A percentile compares a stretch with the other conserved stretches of the same genome.
These are phyloP conservation scores for Candida sonorensis DNA, from an alignment of 805 yeast genomes.

Conservation along the genomic window DNA sequence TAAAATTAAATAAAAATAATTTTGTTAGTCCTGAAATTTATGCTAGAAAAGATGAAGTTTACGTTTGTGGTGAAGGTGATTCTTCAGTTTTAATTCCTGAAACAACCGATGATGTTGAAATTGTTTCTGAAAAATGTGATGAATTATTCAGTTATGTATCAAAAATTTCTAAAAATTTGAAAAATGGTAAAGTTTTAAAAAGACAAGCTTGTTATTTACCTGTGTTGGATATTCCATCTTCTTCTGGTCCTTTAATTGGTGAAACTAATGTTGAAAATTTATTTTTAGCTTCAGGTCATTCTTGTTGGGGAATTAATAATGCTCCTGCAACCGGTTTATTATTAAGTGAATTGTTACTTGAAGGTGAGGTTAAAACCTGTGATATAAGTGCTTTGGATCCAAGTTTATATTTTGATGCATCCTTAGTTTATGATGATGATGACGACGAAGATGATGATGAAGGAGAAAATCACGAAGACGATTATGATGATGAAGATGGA, in stretches of 20 bases:
- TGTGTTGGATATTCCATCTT: constrained; percentile 85
- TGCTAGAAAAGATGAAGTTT: constrained; percentile 92
- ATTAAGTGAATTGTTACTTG: constrained; percentile 79
- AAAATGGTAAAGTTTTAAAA: constrained; percentile 67
- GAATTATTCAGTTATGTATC: constrained; percentile 78
- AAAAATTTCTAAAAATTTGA: constrained; percentile 60
- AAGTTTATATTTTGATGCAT: constrained; percentile 75
- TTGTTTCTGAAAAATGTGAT: constrained; percentile 81
- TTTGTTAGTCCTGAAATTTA: constrained; percentile 91
- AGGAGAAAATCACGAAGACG: constrained; percentile 17
- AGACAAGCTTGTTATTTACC: constrained; percentile 96
- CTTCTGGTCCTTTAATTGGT: constrained; percentile 91
- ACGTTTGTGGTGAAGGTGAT: constrained; percentile 97
- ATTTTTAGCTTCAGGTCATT: constrained; percentile 85
- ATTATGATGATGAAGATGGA: constrained; percentile 15
- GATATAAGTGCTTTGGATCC: constrained; percentile 83
- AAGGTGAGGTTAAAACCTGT: constrained; percentile 74
- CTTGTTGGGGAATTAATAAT: constrained; percentile 98
- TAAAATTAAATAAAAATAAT: constrained; percentile 57
- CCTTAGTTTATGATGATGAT: constrained; percentile 29
- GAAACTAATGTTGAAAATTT: constrained; percentile 81
- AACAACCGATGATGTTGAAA: constrained; percentile 88
- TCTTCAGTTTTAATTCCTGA: constrained; percentile 87
- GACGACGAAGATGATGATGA: constrained; percentile 23
- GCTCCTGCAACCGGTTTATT: constrained; percentile 97